phyloP scores from a whole-genome alignment of 2,329 filamentous ascomycete species.

The Fusarium proliferatum region DNA sequence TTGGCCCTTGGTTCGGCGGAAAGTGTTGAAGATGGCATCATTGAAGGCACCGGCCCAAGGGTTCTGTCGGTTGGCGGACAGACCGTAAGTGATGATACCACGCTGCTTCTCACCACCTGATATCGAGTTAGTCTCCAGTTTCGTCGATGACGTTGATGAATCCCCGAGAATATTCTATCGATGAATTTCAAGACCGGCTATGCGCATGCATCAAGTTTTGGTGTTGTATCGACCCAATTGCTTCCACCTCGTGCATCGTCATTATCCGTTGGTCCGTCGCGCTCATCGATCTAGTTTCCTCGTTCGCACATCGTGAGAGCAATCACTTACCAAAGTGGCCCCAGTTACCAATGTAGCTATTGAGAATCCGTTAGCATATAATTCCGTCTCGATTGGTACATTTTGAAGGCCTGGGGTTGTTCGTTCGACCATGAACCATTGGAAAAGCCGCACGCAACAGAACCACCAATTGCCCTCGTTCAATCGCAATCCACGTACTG shows the following conservation, averaged over 20 bases:
- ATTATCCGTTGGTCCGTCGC: conserved; percentile 41
- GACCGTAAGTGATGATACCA: conserved; percentile 75
- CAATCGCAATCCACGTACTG: conserved; percentile 48
- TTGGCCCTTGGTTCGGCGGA: conserved; percentile 86
- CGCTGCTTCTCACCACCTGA: conserved; percentile 70
- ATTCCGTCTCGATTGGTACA: conserved; percentile 15
- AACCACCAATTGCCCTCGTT: conserved; percentile 35
- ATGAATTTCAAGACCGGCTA: background rate
- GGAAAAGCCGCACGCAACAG: conserved; percentile 50
- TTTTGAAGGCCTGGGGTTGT: conserved; percentile 19
- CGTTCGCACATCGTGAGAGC: conserved; percentile 30
- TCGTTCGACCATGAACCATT: conserved; percentile 16
- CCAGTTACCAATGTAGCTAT: conserved; percentile 79
- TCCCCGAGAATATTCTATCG: background rate
- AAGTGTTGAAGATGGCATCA: conserved; percentile 94
- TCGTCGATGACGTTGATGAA: background rate
- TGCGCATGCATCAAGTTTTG: background rate
- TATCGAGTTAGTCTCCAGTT: conserved; percentile 38
- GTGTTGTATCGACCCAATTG: conserved; percentile 28
- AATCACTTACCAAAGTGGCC: conserved; percentile 76
- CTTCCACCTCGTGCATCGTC: conserved; percentile 16
- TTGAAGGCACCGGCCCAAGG: conserved; percentile 81
- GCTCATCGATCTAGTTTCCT: conserved; percentile 26
- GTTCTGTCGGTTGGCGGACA: conserved; percentile 90
- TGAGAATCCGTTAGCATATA: conserved; percentile 41